A percentile compares a stretch with the other conserved stretches of the same genome.
Evolutionary conservation across 495 filamentous ascomycete genomes (phyloP).

Genomic region (Neurospora sp.): DNA sequence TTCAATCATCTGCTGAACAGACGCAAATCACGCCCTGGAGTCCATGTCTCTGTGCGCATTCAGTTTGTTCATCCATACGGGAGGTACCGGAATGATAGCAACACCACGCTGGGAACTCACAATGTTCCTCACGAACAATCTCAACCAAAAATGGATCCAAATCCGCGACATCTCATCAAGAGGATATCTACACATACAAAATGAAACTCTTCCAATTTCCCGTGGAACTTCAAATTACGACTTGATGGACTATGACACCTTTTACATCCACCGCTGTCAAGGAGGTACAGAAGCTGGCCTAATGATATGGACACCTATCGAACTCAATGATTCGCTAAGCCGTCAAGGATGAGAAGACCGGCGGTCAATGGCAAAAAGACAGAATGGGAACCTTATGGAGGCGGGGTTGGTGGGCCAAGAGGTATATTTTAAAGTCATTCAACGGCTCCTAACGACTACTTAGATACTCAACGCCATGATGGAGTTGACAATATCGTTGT

Average conservation of each 20-base stretch:
- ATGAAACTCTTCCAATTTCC: not conserved
- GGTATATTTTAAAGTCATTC: not conserved
- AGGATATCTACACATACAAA: not conserved
- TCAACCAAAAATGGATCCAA: not conserved
- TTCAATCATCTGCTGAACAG: not conserved
- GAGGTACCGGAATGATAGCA: not conserved
- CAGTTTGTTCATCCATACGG: not conserved
- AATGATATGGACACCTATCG: not conserved
- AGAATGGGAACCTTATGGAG: not conserved
- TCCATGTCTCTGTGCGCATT: not conserved
- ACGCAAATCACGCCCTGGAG: not conserved
- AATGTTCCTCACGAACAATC: not conserved
- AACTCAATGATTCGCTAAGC: not conserved
- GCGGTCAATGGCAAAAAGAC: not conserved
- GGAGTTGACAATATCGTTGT: conserved; percentile 99
- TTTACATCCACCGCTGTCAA: not conserved
- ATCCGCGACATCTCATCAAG: not conserved
- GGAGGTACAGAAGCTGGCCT: not conserved
- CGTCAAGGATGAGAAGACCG: not conserved
- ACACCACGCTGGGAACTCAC: not conserved
- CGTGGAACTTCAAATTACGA: not conserved
- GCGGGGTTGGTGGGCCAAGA: not conserved
- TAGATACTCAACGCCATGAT: conserved; percentile 99
- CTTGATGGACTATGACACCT: not conserved
- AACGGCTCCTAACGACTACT: conserved; percentile 11